Base-by-base conservation (phyloP, 768 basidiomycete genomes). In the Suillus spraguei region DNA sequence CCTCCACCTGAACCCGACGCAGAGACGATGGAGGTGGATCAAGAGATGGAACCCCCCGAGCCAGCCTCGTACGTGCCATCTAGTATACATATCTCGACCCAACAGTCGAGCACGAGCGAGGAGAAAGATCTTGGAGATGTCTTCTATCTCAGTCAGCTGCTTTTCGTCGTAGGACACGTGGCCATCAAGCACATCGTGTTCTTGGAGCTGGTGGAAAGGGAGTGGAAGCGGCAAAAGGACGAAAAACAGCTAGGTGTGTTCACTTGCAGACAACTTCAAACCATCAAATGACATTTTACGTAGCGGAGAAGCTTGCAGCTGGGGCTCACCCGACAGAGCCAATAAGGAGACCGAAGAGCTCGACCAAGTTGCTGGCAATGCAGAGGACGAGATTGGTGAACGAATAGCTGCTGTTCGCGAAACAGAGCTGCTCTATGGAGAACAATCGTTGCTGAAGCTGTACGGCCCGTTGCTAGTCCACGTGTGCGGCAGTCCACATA, bases 101-200 rank as follows among this genome's bases (percentile, higher is more conserved):
- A 69, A 38, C 44, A 47, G 2, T 53, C 65, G 16, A 44, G 46
- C 46, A 20, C 20, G 24, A 71, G 69, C 5, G 69, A 69, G 22
- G 76, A 75, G 54, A 82, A 83, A 53, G 91, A 93, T 62, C 65
- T 85, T 0, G 92, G 91, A 0, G 92, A 95, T 61, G 88, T 91
- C 4, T 97, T 97, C 72, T 86, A 90, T 66, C 84, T 99, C 35
- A 92, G 91, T 67, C 96, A 99, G 72, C 82, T 99, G n/a, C 79
- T 99, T 33, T 99, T 99, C 72, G 85, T 94, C 44, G 95, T 98
- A 22, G 97, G 97, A 0, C 97, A 99, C 74, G 92, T 97, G 35
- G 95, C 97, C 13, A 94, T 99, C 78, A 99, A 98, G 75, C 97
- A 99, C 56, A 94, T 98, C 63, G 95, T 97, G 17, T 97, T 93